Evolutionary conservation across 2,329 filamentous ascomycete genomes (phyloP).

Genomic region (Sporothrix pseudoabietina): DNA sequence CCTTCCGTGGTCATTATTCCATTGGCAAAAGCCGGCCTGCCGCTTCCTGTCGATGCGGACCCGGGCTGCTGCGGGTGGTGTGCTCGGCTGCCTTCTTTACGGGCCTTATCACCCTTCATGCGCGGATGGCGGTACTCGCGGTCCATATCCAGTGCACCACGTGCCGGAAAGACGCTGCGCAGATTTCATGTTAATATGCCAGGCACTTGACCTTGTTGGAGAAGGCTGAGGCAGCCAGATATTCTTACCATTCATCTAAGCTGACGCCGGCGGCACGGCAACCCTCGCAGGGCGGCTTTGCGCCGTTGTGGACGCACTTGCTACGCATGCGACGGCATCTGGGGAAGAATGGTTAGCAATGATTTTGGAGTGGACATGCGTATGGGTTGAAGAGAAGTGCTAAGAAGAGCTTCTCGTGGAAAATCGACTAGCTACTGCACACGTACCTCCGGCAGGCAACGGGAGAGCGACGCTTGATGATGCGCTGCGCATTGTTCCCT

Average conservation of each 20-base stretch:
- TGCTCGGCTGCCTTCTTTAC: slow-evolving; percentile 38
- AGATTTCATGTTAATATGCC: neutral
- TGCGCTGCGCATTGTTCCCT: slow-evolving; percentile 18
- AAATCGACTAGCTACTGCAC: neutral
- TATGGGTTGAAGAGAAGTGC: neutral
- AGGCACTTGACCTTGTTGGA: neutral
- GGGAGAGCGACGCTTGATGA: slow-evolving; percentile 36
- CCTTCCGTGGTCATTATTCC: neutral
- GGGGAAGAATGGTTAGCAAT: neutral
- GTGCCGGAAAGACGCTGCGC: slow-evolving; percentile 53
- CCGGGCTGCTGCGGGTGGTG: slow-evolving; percentile 8
- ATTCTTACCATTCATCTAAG: slow-evolving; percentile 53
- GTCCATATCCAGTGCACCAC: slow-evolving; percentile 58
- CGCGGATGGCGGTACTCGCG: slow-evolving; percentile 60
- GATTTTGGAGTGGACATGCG: neutral
- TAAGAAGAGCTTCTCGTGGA: neutral
- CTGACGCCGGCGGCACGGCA: slow-evolving; percentile 54
- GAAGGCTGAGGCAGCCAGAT: neutral
- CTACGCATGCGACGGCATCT: slow-evolving; percentile 37
- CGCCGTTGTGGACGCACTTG: slow-evolving; percentile 36
- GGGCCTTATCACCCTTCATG: slow-evolving; percentile 50
- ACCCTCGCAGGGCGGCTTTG: slow-evolving; percentile 47
- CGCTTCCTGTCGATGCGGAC: slow-evolving; percentile 30
- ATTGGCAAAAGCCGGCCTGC: neutral
- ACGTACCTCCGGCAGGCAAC: slow-evolving; percentile 35